These are phyloP conservation scores for Monilinia fructigena DNA, from an alignment of 2,329 filamentous ascomycete species.

Conservation along the genomic window DNA sequence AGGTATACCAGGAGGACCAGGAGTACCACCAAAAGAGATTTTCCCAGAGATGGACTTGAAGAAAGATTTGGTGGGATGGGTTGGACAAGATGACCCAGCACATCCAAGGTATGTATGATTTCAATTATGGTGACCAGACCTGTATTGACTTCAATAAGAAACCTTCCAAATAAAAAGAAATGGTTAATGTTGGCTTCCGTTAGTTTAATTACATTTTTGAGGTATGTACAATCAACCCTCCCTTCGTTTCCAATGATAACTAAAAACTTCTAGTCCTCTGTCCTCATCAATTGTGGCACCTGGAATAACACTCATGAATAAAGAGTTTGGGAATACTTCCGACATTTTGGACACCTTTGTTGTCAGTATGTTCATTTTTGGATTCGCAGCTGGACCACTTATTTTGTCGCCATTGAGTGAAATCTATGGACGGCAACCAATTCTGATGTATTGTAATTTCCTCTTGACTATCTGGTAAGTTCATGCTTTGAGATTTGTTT, in stretches of 20 bases:
- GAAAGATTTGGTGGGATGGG: conserved; percentile 39
- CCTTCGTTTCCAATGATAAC: not conserved
- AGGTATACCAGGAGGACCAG: conserved; percentile 2
- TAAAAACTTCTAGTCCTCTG: conserved; percentile 30
- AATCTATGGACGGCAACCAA: conserved; percentile 59
- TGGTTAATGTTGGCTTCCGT: conserved; percentile 22
- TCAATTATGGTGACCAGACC: no score
- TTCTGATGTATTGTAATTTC: conserved; percentile 47
- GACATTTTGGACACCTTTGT: conserved; percentile 26
- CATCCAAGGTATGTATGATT: conserved; percentile 22
- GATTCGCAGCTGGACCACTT: conserved; percentile 57
- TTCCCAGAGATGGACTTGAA: conserved; percentile 44
- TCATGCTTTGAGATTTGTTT: conserved; percentile 43
- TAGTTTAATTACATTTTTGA: conserved; percentile 24
- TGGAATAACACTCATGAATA: conserved; percentile 37
- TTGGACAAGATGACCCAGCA: conserved; percentile 26
- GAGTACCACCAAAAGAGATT: conserved; percentile 17
- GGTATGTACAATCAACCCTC: conserved; percentile 17
- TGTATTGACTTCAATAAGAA: conserved; percentile 15
- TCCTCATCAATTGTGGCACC: conserved; percentile 47
- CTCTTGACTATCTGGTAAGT: conserved; percentile 46
- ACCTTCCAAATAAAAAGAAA: conserved; percentile 20
- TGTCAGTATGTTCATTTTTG: conserved; percentile 55
- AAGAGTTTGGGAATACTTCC: conserved; percentile 29
- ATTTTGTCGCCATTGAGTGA: conserved; percentile 59